phyloP scores from a whole-genome alignment of 2,329 filamentous ascomycete species.

The Leptosphaerulina australis region DNA sequence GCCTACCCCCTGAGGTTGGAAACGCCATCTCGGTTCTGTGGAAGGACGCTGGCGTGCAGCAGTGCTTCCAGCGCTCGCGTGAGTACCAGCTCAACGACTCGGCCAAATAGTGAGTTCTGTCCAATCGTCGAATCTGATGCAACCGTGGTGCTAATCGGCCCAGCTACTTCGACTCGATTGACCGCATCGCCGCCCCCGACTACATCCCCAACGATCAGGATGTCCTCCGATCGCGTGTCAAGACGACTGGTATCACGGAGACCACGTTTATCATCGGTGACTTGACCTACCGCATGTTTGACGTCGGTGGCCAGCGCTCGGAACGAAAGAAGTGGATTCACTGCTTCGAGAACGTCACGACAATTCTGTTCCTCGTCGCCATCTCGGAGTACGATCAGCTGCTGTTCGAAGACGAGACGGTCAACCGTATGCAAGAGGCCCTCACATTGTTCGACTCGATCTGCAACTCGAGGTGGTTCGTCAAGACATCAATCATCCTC shows the following conservation, averaged over 20 bases:
- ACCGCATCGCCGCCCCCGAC: constrained; percentile 86
- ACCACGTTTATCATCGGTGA: constrained; percentile 95
- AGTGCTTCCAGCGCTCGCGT: constrained; percentile 92
- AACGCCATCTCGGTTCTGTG: constrained; percentile 90
- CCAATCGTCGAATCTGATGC: background rate
- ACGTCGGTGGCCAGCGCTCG: constrained; percentile 92
- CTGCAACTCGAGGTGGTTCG: constrained; percentile 74
- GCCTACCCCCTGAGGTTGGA: constrained; percentile 91
- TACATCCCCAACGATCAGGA: constrained; percentile 97
- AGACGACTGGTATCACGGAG: constrained; percentile 96
- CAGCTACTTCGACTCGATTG: constrained; percentile 95
- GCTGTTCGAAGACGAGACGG: constrained; percentile 93
- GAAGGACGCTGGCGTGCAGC: constrained; percentile 90
- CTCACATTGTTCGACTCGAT: constrained; percentile 74
- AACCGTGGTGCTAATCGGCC: constrained; percentile 22
- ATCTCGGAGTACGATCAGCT: constrained; percentile 98
- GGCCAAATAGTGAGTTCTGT: constrained; percentile 80
- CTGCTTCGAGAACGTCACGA: constrained; percentile 97
- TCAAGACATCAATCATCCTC: constrained; percentile 74
- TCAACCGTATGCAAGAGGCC: constrained; percentile 75
- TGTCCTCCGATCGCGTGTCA: constrained; percentile 92
- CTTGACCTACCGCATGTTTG: constrained; percentile 95
- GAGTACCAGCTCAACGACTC: constrained; percentile 98
- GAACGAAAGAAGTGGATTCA: constrained; percentile 99
- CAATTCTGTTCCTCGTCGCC: constrained; percentile 93